Evolutionary conservation across 1,284 basidiomycete species (phyloP), one percentile per base, ranked within the genome.

Genomic region (Pseudozyma hubeiensis): DNA sequence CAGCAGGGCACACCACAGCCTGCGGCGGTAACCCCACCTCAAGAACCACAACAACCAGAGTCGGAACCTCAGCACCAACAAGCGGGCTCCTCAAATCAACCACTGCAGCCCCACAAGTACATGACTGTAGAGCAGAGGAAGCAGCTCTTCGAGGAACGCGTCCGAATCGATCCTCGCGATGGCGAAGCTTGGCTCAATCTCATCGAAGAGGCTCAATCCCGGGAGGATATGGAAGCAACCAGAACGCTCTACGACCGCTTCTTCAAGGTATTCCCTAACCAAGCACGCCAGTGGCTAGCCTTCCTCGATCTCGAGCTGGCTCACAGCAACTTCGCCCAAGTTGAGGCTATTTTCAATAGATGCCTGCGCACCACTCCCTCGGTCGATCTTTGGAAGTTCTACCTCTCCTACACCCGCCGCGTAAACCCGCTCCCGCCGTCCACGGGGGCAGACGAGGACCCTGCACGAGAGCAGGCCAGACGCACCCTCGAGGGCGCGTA

Each of bases 401-500:
- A 84, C 56, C 63, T 84, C 7, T 73, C 78, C 16, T 84, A 84
- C 66, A 81, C 77, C 6, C 77, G 82, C 14, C 72, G 82, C 1
- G 81, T 84, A 53, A 81, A 84, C 46, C 82, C 82, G 0, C 58
- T 84, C 7, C 81, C 81, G 9, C 75, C 82, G 5, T 45, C 74
- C 5, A 75, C 71, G 3, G 63, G 62, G 82, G 74, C 80, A 82
- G 67, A 79, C 67, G 85, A 81, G 49, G 88, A 89, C 47, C 83
- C 85, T 8, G 89, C 88, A 41, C 87, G 88, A 24, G 86, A 87
- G 61, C 80, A 64, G 88, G 90, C 73, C 87, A 91, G 79, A 89
- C 92, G 80, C 49, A 89, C 89, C 14, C 90, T 99, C 61, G 90
- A 90, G 43, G 91, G 93, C 75, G 93, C 94, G 7, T 99, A 95